These are phyloP conservation scores for Apiospora rasikravindrae DNA, from an alignment of 2,329 filamentous ascomycete genomes.

Conservation along the genomic window DNA sequence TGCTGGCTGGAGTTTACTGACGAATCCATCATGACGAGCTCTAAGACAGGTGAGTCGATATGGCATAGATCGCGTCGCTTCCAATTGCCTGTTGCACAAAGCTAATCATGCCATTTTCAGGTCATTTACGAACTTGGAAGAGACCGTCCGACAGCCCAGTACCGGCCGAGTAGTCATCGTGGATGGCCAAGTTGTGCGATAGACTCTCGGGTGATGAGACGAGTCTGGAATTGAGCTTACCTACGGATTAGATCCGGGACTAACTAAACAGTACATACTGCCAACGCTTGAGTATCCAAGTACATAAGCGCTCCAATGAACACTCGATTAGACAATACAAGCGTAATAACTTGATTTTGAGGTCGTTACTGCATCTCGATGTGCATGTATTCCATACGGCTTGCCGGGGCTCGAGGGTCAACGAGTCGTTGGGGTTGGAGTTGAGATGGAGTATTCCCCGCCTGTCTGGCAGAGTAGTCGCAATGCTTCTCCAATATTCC, in stretches of 20 bases:
- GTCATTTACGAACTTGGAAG: conserved; percentile 77
- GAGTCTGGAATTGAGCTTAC: too few species aligned
- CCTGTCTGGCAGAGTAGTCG: neutral
- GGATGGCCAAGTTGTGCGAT: neutral
- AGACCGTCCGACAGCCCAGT: conserved; percentile 52
- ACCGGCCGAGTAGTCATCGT: neutral
- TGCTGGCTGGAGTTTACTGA: conserved; percentile 94
- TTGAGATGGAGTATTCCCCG: neutral
- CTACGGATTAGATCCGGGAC: neutral
- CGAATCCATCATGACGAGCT: conserved; percentile 90
- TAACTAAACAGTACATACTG: neutral
- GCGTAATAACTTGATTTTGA: too few species aligned
- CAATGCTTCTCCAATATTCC: neutral
- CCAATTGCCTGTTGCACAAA: too few species aligned
- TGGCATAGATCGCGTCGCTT: too few species aligned
- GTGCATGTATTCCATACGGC: too few species aligned
- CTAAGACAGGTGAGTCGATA: conserved; percentile 75
- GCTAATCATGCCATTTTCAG: conserved; percentile 45
- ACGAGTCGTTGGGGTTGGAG: neutral
- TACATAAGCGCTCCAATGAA: neutral
- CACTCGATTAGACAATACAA: too few species aligned
- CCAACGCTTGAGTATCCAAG: neutral
- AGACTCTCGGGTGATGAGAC: neutral
- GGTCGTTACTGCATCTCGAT: too few species aligned
- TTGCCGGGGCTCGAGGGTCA: neutral